Evolutionary conservation across 768 basidiomycete species (phyloP).

Genomic region (Obba rivulosa): DNA sequence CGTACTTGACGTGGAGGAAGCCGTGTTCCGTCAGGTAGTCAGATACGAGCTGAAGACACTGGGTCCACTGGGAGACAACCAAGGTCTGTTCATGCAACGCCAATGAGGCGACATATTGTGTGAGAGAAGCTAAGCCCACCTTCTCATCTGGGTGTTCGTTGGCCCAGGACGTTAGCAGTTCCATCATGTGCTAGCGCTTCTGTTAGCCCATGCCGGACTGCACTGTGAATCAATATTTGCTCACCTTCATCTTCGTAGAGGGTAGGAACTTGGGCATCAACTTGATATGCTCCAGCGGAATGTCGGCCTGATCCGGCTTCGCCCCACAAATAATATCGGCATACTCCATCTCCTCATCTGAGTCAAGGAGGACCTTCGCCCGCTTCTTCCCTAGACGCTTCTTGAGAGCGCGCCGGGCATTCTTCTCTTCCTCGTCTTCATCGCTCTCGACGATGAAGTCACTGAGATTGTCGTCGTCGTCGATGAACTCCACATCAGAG

Average conservation of each 20-base stretch:
- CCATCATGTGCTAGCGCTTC: conserved; percentile 48
- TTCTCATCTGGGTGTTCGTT: conserved; percentile 54
- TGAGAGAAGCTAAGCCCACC: conserved; percentile 27
- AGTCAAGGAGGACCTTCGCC: conserved; percentile 29
- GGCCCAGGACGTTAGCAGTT: conserved; percentile 41
- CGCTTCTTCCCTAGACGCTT: conserved; percentile 35
- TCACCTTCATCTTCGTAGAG: conserved; percentile 72
- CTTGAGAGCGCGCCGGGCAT: conserved; percentile 33
- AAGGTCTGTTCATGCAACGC: conserved; percentile 36
- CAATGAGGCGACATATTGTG: not conserved
- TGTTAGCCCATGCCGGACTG: not conserved
- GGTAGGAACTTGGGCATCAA: conserved; percentile 54
- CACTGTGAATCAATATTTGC: conserved; percentile 2
- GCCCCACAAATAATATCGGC: conserved; percentile 13
- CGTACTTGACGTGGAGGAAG: conserved; percentile 51
- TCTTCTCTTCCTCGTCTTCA: conserved; percentile 53
- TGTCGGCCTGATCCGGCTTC: conserved; percentile 12
- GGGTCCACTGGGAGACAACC: conserved; percentile 69
- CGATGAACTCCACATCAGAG: conserved; percentile 28
- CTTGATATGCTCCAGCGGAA: conserved; percentile 32
- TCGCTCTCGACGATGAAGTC: conserved; percentile 50
- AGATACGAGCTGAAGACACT: conserved; percentile 58
- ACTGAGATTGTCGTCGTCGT: conserved; percentile 38
- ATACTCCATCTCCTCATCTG: conserved; percentile 8
- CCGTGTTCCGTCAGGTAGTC: conserved; percentile 50